These are phyloP conservation scores for Euphorbia corollata DNA, from an alignment of 441 rosid genomes.

Conservation along the genomic window DNA sequence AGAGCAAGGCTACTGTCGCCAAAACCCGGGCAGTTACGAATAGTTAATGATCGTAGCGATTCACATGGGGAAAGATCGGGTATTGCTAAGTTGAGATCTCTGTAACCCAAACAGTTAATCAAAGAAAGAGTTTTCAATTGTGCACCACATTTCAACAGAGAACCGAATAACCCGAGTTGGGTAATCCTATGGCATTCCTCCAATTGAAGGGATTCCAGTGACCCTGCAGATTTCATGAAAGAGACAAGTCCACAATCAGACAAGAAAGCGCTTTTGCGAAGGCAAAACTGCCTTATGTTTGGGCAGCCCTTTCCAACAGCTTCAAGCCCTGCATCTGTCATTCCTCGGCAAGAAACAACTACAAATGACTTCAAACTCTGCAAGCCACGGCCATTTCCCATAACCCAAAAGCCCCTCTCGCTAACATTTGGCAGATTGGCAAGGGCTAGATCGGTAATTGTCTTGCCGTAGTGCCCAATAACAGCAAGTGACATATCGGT, in stretches of 20 bases:
- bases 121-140: slow-evolving; percentile 62
- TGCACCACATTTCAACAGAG: slow-evolving; percentile 58
- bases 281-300: slow-evolving; percentile 53
- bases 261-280: slow-evolving; percentile 49
- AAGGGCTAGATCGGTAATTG: slow-evolving; percentile 56
- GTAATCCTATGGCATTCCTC: slow-evolving; percentile 86
- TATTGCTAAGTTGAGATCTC: slow-evolving; percentile 39
- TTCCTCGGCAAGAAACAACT: slow-evolving; percentile 56
- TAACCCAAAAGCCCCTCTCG: slow-evolving; percentile 95
- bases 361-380: slow-evolving; percentile 52
- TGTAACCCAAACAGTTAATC: slow-evolving; percentile 65
- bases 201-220: slow-evolving; percentile 67
- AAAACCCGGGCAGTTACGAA: slow-evolving; percentile 79
- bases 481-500: slow-evolving; percentile 86
- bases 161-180: slow-evolving; percentile 68
- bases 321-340: slow-evolving; percentile 68
- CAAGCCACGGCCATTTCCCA: slow-evolving; percentile 78
- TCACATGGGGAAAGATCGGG: slow-evolving; percentile 33
- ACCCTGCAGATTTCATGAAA: slow-evolving; percentile 48
- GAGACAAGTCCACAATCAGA: slow-evolving; percentile 79
- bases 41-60: slow-evolving; percentile 50
- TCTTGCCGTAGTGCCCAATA: slow-evolving; percentile 75
- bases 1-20: slow-evolving; percentile 61
- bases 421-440: slow-evolving; percentile 48
- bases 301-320: slow-evolving; percentile 70